Base-by-base conservation (phyloP, 805 yeast genomes). In the Ascoidea asiatica region DNA sequence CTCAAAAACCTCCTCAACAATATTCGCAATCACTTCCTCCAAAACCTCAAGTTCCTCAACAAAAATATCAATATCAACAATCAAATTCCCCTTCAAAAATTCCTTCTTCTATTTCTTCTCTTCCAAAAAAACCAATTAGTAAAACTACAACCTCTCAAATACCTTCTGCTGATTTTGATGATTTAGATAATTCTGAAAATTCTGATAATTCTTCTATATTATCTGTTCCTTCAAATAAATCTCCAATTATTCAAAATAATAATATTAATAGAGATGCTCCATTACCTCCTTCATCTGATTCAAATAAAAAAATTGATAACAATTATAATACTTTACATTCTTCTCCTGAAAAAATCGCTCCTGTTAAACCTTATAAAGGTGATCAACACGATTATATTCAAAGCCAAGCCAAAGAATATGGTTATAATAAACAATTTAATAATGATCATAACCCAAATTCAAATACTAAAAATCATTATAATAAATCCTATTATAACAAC, bases 171-270 rank as follows among this genome's bases (percentile, higher is more conserved):
- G 8, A 35, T 37, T 17, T 21, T 37, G 33, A 21, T 37, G 21
- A 42, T n/a, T 36, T n/a, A 22, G 37, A 42, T 21, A 19, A 19
- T 17, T 13, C 20, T 11, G 44, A 45, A 33, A 43, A 43, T 21
- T 43, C 45, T 38, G 53, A 53, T 21, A 48, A 56, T 8, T 37
- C 52, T 29, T 3, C 35, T 11, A 29, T 29, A n/a, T n/a, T n/a
- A n/a, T n/a, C n/a, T 29, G 35, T 8, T 15, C 15, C 8, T 29
- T 15, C 8, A 29, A 29, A 29, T 29, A 15, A 29, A 29, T 29
- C 8, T 29, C 35, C 8, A 29, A 29, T 11, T 29, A 29, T 2
- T 29, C 35, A 2, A 29, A 11, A 8, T 29, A 29, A 29, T 2
- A 15, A 29, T 29, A 15, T 15, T 29, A 29, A 29, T 3, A 8